phyloP scores from a whole-genome alignment of 2,329 filamentous ascomycete genomes.

The Ophiostoma ulmi region DNA sequence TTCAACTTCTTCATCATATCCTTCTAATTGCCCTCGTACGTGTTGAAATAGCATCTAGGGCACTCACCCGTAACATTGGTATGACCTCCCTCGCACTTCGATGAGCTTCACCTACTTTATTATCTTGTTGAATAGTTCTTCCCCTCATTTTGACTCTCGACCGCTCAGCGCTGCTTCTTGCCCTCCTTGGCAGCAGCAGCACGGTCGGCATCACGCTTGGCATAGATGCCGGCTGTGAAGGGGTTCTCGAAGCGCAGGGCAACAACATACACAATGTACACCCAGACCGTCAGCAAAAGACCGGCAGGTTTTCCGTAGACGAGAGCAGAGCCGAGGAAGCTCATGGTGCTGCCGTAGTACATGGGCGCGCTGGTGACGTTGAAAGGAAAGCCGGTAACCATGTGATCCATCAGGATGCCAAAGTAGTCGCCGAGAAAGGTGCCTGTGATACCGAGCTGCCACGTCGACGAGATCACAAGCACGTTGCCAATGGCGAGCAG shows the following conservation, averaged over 20 bases:
- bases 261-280: constrained; percentile 71
- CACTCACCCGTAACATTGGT: constrained; percentile 18
- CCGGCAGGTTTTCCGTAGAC: constrained; percentile 85
- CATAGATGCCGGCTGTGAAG: constrained; percentile 89
- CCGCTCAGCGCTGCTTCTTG: constrained; percentile 49
- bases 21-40: constrained; percentile 18
- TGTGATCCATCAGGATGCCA: constrained; percentile 92
- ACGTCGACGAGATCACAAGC: constrained; percentile 85
- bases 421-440: constrained; percentile 99
- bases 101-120: background rate
- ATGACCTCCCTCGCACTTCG: background rate
- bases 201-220: constrained; percentile 65
- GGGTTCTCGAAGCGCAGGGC: constrained; percentile 87
- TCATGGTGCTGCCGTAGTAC: constrained; percentile 92
- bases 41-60: constrained; percentile 25
- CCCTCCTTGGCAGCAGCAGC: constrained; percentile 38
- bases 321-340: constrained; percentile 82
- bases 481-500: constrained; percentile 73
- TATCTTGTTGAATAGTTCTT: constrained; percentile 22
- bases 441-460: constrained; percentile 85
- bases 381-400: constrained; percentile 94
- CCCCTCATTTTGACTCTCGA: background rate
- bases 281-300: constrained; percentile 66
- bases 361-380: constrained; percentile 86
- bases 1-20: background rate